Percentiles rank a stretch among this genome's conserved stretches.
Evolutionary conservation across 306 rosid genomes (phyloP).

Genomic region (Adenanthera pavonina): DNA sequence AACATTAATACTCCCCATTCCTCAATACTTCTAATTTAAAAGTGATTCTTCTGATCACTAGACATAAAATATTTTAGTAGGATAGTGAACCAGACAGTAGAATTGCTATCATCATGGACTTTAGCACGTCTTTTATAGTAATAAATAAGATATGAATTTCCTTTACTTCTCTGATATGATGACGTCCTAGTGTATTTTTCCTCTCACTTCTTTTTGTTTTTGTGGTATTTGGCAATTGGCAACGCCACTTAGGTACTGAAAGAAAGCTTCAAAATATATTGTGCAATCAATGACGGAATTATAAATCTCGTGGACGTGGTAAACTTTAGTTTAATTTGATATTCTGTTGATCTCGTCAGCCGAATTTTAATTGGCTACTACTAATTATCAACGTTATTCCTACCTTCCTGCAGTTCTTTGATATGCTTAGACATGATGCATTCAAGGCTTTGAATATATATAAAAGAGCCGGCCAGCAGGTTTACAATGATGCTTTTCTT

Average conservation of each 20-base stretch:
- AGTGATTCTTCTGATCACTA: neutral
- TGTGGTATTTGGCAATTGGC: slow-evolving; percentile 33
- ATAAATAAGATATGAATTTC: neutral
- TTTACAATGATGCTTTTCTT: slow-evolving; percentile 33
- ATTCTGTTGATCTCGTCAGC: slow-evolving; percentile 6
- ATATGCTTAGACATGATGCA: slow-evolving; percentile 91
- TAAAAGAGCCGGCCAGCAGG: slow-evolving; percentile 97
- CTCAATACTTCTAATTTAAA: neutral
- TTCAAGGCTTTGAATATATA: slow-evolving; percentile 86
- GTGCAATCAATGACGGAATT: slow-evolving; percentile 95
- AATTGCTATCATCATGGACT: slow-evolving; percentile 5
- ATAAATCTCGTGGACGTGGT: slow-evolving; percentile 98
- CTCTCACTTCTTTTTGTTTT: neutral
- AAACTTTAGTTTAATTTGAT: slow-evolving; percentile 35
- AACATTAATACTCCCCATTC: neutral
- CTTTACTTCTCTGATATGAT: neutral
- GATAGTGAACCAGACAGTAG: neutral
- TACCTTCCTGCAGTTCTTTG: slow-evolving; percentile 76
- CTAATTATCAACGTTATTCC: slow-evolving; percentile 23
- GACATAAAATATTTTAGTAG: neutral
- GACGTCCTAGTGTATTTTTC: neutral
- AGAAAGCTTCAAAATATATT: slow-evolving; percentile 97
- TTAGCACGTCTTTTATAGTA: neutral
- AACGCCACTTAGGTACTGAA: slow-evolving; percentile 70
- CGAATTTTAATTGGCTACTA: slow-evolving; percentile 6